Evolutionary conservation across 2,329 filamentous ascomycete species (phyloP).

Genomic region (Grosmannia serpens): DNA sequence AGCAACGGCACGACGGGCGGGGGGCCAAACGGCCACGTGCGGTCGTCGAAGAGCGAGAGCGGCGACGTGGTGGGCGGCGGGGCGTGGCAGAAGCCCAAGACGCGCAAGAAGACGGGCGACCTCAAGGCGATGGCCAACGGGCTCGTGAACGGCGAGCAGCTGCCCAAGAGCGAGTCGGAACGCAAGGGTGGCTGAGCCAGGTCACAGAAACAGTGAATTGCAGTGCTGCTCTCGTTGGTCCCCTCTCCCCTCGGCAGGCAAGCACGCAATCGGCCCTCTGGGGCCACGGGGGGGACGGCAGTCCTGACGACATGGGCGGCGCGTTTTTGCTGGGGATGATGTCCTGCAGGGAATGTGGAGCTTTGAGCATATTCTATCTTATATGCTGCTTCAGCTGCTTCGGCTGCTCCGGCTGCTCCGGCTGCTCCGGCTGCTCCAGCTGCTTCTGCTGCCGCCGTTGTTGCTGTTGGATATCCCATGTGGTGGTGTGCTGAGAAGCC

Average conservation of each 20-base stretch:
- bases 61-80: conserved; percentile 18
- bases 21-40: conserved; percentile 35
- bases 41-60: conserved; percentile 42
- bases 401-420: too few species aligned
- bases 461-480: not conserved
- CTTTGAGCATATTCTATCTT: not conserved
- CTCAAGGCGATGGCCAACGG: conserved; percentile 33
- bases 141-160: conserved; percentile 36
- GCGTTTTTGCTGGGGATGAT: too few species aligned
- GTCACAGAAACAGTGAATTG: not conserved
- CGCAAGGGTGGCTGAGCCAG: conserved; percentile 48
- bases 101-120: conserved; percentile 38
- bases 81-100: conserved; percentile 50
- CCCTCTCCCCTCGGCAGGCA: not conserved
- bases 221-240: not conserved
- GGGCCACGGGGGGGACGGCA: too few species aligned
- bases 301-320: too few species aligned
- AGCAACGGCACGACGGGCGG: conserved; percentile 22
- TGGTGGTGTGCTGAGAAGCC: not conserved
- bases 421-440: too few species aligned
- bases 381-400: not conserved
- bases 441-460: not conserved
- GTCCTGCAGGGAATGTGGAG: not conserved
- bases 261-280: not conserved
- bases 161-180: conserved; percentile 47